Conservation (phyloP, 768 basidiomycete genomes). For the Phaeolepiota aurea region DNA sequence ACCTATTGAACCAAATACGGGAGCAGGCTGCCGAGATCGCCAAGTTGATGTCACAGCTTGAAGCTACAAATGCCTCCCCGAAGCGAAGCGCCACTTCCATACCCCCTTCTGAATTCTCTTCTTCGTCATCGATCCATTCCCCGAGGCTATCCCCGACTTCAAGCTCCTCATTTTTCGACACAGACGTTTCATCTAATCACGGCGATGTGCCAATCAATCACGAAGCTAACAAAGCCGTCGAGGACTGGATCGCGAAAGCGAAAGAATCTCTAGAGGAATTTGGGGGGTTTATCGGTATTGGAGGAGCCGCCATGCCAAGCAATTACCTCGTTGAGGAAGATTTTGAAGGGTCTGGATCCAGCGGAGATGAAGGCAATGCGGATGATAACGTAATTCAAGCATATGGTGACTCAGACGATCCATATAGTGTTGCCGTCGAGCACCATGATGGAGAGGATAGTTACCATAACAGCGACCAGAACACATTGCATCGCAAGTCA, state of each 20-base stretch:
- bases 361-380: constrained; percentile 22
- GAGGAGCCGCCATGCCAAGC: constrained; percentile 45
- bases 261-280: constrained; percentile 62
- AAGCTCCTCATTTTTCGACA: constrained; percentile 17
- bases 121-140: constrained; percentile 22
- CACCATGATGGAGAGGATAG: constrained; percentile 31
- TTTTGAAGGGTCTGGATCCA: constrained; percentile 28
- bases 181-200: constrained; percentile 15
- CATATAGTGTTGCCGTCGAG: constrained; percentile 35
- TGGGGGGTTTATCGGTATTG: constrained; percentile 57
- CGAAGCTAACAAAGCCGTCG: constrained; percentile 43
- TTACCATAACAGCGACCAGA: constrained; percentile 8
- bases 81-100: constrained; percentile 9
- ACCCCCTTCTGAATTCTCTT: constrained; percentile 13
- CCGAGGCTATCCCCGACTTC: constrained; percentile 29
- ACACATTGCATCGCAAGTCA: constrained; percentile 20
- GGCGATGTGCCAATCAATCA: constrained; percentile 5
- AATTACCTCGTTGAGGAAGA: constrained; percentile 42
- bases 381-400: constrained; percentile 2
- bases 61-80: constrained; percentile 26
- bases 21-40: constrained; percentile 68
- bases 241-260: constrained; percentile 74
- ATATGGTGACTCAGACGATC: constrained; percentile 20
- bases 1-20: constrained; percentile 69
- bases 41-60: constrained; percentile 63